Conservation (phyloP, 2,329 filamentous ascomycete species). For the Aspergillus tubingensis region DNA sequence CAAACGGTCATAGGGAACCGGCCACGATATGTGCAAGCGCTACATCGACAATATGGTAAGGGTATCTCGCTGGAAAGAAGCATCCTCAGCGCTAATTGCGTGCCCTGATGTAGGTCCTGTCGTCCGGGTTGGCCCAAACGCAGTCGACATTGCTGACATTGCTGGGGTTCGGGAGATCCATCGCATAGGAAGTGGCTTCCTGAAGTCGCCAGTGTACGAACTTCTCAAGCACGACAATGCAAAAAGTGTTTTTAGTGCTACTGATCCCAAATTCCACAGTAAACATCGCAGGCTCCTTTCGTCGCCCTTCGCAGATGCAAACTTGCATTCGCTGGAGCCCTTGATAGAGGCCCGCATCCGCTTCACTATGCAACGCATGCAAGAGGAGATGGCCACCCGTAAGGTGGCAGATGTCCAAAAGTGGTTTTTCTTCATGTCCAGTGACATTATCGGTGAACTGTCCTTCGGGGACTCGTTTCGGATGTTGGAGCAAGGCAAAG, state of each 20-base stretch:
- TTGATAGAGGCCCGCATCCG: conserved; percentile 41
- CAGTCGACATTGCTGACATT: conserved; percentile 44
- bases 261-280: conserved; percentile 38
- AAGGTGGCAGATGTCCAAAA: conserved; percentile 52
- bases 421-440: conserved; percentile 58
- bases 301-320: conserved; percentile 47
- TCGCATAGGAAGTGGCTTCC: conserved; percentile 33
- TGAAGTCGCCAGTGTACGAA: conserved; percentile 39
- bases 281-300: conserved; percentile 36
- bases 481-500: conserved; percentile 54
- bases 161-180: conserved; percentile 37
- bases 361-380: conserved; percentile 48
- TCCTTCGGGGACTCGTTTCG: conserved; percentile 59
- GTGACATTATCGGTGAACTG: conserved; percentile 57
- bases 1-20: conserved; percentile 12
- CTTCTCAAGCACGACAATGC: conserved; percentile 19
- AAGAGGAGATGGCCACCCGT: conserved; percentile 43
- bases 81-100: background rate
- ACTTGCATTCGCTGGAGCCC: conserved; percentile 37
- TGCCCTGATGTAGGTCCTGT: conserved; percentile 27
- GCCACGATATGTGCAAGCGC: conserved; percentile 18
- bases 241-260: conserved; percentile 46
- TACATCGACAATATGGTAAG: conserved; percentile 19
- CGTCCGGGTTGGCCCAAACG: conserved; percentile 30
- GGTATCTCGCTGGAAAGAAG: background rate